Evolutionary conservation across 179 eudicot genomes (phyloP).

Genomic region (Spergularia azorica): DNA sequence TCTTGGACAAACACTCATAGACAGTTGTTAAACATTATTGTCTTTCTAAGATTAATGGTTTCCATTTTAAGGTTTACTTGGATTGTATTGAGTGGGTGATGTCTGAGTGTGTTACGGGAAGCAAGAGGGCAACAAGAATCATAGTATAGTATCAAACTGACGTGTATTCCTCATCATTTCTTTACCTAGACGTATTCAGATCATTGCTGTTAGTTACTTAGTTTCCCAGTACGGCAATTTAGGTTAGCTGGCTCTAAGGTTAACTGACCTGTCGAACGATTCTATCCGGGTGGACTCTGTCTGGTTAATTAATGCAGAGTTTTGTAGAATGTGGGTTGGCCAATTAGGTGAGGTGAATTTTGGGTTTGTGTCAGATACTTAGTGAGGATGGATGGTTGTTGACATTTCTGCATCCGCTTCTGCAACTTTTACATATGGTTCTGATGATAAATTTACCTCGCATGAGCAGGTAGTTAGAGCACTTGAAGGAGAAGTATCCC

Average conservation of each 20-base stretch:
- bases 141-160: not conserved
- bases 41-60: not conserved
- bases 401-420: not conserved
- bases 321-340: not conserved
- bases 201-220: not conserved
- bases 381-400: not conserved
- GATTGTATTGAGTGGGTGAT: constrained; percentile 14
- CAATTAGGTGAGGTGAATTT: not conserved
- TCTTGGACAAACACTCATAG: constrained; percentile 17
- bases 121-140: not conserved
- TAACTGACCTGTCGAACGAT: too few relatives aligned
- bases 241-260: too few relatives aligned
- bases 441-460: constrained; percentile 16
- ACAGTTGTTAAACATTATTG: not conserved
- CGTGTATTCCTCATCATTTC: not conserved
- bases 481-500: constrained; percentile 89
- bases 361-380: not conserved
- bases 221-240: too few relatives aligned
- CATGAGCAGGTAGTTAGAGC: constrained; percentile 82
- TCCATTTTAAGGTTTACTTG: not conserved
- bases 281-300: too few relatives aligned
- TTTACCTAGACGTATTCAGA: not conserved
- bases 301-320: not conserved
- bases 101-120: not conserved
- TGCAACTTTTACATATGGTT: not conserved